Evolutionary conservation across 2,329 filamentous ascomycete species (phyloP), one percentile per base, ranked within the genome.

Genomic region (Ophiosphaerella herpotricha): DNA sequence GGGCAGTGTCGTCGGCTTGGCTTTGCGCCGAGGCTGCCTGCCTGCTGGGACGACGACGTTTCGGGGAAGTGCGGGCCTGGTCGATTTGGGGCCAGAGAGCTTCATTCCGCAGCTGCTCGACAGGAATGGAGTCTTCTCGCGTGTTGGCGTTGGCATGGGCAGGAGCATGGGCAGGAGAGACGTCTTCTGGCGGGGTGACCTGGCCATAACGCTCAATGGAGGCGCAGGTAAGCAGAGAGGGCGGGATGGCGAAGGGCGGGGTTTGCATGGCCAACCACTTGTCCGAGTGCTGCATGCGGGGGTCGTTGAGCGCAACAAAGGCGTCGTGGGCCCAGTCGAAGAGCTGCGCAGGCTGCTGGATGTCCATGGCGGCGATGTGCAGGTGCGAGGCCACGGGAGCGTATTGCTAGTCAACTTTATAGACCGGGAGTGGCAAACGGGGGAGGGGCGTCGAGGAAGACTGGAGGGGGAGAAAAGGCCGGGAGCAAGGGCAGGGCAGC

Each of bases 181-280:
- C 55, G 11, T 74, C 67, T 14, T 73, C 70, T 2, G 71, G 71
- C 1, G 71, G 71, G 7, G 71, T 74, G 39, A 73, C 55, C 46
- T 73, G 71, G 26, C 71, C 71, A 34, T 62, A 70, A 5, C 67
- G 68, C 49, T 66, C 64, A 39, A 70, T 54, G 8, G 63, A 56
- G 21, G 60, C 53, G 7, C 63, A 50, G n/a, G 58, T 60, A 37
- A 70, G 58, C 7, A 71, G 61, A 13, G 62, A 54, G 8, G 69
- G 67, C 4, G 67, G 66, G 21, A 70, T 64, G 37, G 58, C 61
- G 48, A 68, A 68, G 23, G 60, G 32, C 4, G 56, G 40, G 21
- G 42, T 39, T 23, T 51, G 49, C 33, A 52, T 43, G 2, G 59
- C 31, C 5, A 60, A 9, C 66, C 64, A 68, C 36, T 67, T 70